phyloP scores from a whole-genome alignment of 768 basidiomycete genomes.

The Suillus sp. region DNA sequence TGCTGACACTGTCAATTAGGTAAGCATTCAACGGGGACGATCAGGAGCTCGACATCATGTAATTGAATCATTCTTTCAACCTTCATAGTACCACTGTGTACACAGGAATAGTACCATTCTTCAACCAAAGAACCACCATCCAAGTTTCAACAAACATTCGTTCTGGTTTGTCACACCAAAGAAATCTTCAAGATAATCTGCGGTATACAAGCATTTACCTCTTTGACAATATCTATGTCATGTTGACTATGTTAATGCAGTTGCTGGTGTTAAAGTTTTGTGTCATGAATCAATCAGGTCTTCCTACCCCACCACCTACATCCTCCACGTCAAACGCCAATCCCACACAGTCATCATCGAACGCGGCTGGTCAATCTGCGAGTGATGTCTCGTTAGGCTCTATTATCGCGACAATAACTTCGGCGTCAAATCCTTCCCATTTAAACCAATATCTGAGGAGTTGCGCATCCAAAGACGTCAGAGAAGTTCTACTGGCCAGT shows the following conservation, averaged over 20 bases:
- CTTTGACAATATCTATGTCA: neutral
- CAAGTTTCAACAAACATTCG: neutral
- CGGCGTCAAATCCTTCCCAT: constrained; percentile 36
- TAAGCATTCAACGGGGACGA: neutral
- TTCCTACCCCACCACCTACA: constrained; percentile 27
- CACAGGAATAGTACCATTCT: neutral
- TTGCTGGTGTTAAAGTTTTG: neutral
- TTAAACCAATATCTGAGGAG: constrained; percentile 49
- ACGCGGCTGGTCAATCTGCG: constrained; percentile 15
- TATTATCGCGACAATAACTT: constrained; percentile 50
- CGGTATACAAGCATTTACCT: neutral
- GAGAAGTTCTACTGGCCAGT: constrained; percentile 58
- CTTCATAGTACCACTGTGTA: neutral
- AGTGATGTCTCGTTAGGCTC: constrained; percentile 36
- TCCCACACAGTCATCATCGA: constrained; percentile 17
- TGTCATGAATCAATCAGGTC: constrained; percentile 30
- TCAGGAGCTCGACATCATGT: neutral
- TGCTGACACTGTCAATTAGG: neutral
- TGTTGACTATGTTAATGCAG: neutral
- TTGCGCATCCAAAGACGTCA: constrained; percentile 55
- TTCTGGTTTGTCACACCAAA: neutral
- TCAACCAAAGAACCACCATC: neutral
- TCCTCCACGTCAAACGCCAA: constrained; percentile 20
- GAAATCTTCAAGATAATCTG: neutral
- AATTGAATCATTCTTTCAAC: neutral